Percentiles rank a stretch among this genome's conserved stretches.
Conservation (phyloP, 2,329 filamentous ascomycete species). For the Fusarium armeniacum region DNA sequence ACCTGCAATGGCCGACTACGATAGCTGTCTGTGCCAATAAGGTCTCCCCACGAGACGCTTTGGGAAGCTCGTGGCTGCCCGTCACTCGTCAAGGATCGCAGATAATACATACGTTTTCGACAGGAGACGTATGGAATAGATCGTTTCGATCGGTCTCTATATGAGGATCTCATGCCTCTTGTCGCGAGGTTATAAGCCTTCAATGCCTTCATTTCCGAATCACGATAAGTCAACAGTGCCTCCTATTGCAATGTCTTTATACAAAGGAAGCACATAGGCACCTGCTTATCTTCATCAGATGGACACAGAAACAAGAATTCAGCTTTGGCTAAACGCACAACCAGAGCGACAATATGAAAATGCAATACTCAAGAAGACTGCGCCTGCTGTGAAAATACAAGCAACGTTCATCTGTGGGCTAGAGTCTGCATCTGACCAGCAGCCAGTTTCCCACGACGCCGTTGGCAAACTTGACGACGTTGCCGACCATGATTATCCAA, state of each 20-base stretch:
- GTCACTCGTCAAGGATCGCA: conserved; percentile 2
- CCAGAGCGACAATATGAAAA: not conserved
- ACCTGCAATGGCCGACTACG: not conserved
- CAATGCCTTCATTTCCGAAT: not conserved
- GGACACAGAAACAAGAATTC: conserved; percentile 8
- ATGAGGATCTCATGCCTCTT: not conserved
- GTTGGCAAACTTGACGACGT: not conserved
- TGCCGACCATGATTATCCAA: conserved; percentile 11
- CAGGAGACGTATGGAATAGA: not conserved
- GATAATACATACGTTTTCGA: conserved; percentile 22
- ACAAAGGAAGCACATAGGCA: not conserved
- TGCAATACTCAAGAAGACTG: not conserved
- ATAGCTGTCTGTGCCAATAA: conserved; percentile 11
- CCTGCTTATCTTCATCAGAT: not conserved
- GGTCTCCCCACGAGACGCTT: conserved; percentile 23
- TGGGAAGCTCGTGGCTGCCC: not conserved
- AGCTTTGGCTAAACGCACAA: not conserved
- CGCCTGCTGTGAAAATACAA: not conserved
- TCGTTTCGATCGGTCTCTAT: not conserved
- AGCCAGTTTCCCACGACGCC: not conserved
- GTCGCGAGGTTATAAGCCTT: not conserved
- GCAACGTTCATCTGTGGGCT: not conserved
- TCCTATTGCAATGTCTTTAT: not conserved
- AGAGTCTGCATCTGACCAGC: not conserved
- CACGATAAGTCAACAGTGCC: not conserved